These are phyloP conservation scores for Trametes sanguinea DNA, from an alignment of 768 basidiomycete genomes.

Conservation along the genomic window DNA sequence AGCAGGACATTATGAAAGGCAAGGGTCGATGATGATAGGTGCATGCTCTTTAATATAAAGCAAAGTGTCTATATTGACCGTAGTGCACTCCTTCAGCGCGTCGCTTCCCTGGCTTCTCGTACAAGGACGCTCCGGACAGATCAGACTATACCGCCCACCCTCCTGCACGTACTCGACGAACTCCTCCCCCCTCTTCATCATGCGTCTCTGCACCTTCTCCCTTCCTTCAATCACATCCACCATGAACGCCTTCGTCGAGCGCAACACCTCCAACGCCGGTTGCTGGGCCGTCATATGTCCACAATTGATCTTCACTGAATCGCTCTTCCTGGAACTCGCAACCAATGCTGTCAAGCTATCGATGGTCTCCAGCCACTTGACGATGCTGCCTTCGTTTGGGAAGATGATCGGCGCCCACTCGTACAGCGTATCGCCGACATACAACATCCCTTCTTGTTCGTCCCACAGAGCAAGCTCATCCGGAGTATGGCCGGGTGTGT, in stretches of 20 bases:
- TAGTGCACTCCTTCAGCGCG: not conserved
- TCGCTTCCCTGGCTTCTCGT: constrained; percentile 35
- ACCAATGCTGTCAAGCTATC: constrained; percentile 48
- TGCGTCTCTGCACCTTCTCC: constrained; percentile 38
- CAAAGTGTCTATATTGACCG: not conserved
- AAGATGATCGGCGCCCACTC: constrained; percentile 59
- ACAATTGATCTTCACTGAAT: constrained; percentile 42
- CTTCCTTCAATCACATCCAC: constrained; percentile 46
- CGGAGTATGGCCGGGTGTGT: constrained; percentile 61
- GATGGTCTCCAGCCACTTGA: constrained; percentile 49
- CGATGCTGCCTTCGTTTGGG: constrained; percentile 53
- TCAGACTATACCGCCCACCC: constrained; percentile 45
- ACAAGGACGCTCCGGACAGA: constrained; percentile 52
- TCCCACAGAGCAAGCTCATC: constrained; percentile 61
- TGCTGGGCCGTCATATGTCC: constrained; percentile 50
- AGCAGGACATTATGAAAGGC: constrained; percentile 55
- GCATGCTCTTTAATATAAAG: not conserved
- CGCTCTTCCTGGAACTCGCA: not conserved
- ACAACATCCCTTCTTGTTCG: constrained; percentile 49
- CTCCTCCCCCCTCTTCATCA: constrained; percentile 38
- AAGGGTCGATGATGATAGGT: constrained; percentile 20
- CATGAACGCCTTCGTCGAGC: constrained; percentile 47
- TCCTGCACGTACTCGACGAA: constrained; percentile 48
- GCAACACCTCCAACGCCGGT: constrained; percentile 49
- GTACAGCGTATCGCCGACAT: constrained; percentile 59